Base-by-base conservation (phyloP, 192 early-diverging fungal species). In the Chytriomyces sp. region DNA sequence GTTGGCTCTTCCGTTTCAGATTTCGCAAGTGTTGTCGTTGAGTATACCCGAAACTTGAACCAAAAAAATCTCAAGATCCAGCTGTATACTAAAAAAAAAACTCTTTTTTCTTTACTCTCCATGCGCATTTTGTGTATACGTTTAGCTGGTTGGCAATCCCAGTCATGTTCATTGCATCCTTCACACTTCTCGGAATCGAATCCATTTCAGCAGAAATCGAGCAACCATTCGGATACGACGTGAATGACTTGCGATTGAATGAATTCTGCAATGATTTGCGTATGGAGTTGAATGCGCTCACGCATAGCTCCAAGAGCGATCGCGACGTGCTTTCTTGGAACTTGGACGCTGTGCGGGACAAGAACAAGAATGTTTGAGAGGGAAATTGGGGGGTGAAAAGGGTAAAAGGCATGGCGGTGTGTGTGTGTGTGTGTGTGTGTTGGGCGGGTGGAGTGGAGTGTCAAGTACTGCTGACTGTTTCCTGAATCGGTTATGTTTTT, bases 141-240 rank as follows among this genome's bases (percentile, higher is more conserved):
- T n/a, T n/a, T n/a, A 69, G 67, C 43, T 88, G 85, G 61, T 64
- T 86, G 45, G 88, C 91, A 53, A 88, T 94, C 50, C 83, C 88
- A 11, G 69, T 95, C n/a, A 86, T 91, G 65, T 83, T 89, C 49
- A 79, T 94, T 10, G 82, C 89, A 3, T 80, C 93, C 7, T 92
- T 94, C 68, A 79, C 71, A 20, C 82, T 95, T 70, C 82, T 95
- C 26, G 96, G 96, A 77, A 93, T 97, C 64, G 90, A 94, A 64
- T 79, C 81, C 13, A 96, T 97, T 66, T 93, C 92, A 46, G 84
- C 86, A 23, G 94, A 96, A 82, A 95, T 97, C 62, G 95, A 97
- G 83, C 94, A 96, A 77, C 95, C 95, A 7, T 96, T 96, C 77
- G 93, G 91, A 60, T 86, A 90, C 77, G 93, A 95, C 65, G 84